phyloP scores from a whole-genome alignment of 108 stramenopile genomes.

The Phaeodactylum tricornutum region DNA sequence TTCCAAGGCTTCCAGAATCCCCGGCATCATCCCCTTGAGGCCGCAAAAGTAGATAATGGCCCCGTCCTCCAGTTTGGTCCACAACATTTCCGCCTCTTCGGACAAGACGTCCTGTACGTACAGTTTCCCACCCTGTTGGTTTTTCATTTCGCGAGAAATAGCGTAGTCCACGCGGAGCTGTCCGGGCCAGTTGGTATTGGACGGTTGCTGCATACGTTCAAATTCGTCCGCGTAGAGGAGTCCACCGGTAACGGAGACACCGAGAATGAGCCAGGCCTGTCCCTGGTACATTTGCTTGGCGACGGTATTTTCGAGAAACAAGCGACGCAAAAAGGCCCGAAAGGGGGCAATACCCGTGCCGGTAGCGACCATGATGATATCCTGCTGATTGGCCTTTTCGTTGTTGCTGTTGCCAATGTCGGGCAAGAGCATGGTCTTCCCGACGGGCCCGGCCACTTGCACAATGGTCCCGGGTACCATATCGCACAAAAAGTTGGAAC shows the following conservation, averaged over 20 bases:
- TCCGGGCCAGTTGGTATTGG: constrained; percentile 13
- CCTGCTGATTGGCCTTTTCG: no score
- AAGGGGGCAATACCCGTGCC: constrained; percentile 88
- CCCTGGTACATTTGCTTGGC: constrained; percentile 68
- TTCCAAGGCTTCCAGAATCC: constrained; percentile 68
- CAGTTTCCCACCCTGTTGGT: constrained; percentile 47
- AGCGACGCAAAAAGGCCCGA: constrained; percentile 72
- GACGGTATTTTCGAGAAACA: constrained; percentile 76
- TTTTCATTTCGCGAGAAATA: constrained; percentile 64
- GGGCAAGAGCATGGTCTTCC: constrained; percentile 84
- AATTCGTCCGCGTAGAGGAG: constrained; percentile 74
- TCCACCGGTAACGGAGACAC: constrained; percentile 67
- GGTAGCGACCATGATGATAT: constrained; percentile 85
- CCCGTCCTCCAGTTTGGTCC: constrained; percentile 49
- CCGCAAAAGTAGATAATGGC: constrained; percentile 85
- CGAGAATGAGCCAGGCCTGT: constrained; percentile 69
- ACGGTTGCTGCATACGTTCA: constrained; percentile 52
- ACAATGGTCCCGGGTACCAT: constrained; percentile 41
- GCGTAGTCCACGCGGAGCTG: constrained; percentile 51
- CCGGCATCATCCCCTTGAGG: constrained; percentile 89
- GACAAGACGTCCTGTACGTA: constrained; percentile 73
- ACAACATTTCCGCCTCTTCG: constrained; percentile 53
- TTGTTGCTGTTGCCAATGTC: constrained; percentile 42
- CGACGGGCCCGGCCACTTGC: constrained; percentile 72
- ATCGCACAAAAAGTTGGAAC: constrained; percentile 70